Evolutionary conservation across 2,329 filamentous ascomycete genomes (phyloP).

Genomic region (Pseudocercospora ulei): DNA sequence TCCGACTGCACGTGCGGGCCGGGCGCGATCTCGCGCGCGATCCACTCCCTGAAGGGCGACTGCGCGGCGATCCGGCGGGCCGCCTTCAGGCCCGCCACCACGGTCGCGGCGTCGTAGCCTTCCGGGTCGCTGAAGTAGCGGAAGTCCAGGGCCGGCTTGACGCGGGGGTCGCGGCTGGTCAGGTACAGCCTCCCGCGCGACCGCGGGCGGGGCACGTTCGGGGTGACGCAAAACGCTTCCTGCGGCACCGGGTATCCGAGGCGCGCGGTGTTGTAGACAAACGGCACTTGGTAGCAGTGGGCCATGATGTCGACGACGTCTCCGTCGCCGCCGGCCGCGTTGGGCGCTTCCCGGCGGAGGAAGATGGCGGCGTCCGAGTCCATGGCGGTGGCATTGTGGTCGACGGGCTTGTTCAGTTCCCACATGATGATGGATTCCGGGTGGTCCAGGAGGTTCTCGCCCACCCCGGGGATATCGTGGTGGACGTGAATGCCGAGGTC

Average conservation of each 20-base stretch:
- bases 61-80: conserved; percentile 68
- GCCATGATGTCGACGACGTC: conserved; percentile 83
- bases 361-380: conserved; percentile 85
- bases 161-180: conserved; percentile 60
- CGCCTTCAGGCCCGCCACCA: conserved; percentile 66
- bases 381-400: conserved; percentile 75
- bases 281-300: conserved; percentile 94
- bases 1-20: conserved; percentile 64
- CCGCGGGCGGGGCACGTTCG: conserved; percentile 75
- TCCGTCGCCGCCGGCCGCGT: conserved; percentile 60
- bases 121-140: conserved; percentile 80
- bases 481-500: conserved; percentile 46
- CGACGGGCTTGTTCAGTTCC: conserved; percentile 71
- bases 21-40: conserved; percentile 71
- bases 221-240: conserved; percentile 86
- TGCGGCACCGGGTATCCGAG: conserved; percentile 63
- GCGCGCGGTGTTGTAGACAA: conserved; percentile 70
- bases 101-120: conserved; percentile 72
- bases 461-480: conserved; percentile 52
- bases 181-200: conserved; percentile 69
- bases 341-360: conserved; percentile 63
- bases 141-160: conserved; percentile 79
- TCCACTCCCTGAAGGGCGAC: conserved; percentile 69
- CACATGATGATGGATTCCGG: conserved; percentile 59
- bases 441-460: conserved; percentile 56